Evolutionary conservation across 1,139 yeast genomes (phyloP), one percentile per base, ranked within the genome.

Genomic region (Geotrichum citri-aurantii): DNA sequence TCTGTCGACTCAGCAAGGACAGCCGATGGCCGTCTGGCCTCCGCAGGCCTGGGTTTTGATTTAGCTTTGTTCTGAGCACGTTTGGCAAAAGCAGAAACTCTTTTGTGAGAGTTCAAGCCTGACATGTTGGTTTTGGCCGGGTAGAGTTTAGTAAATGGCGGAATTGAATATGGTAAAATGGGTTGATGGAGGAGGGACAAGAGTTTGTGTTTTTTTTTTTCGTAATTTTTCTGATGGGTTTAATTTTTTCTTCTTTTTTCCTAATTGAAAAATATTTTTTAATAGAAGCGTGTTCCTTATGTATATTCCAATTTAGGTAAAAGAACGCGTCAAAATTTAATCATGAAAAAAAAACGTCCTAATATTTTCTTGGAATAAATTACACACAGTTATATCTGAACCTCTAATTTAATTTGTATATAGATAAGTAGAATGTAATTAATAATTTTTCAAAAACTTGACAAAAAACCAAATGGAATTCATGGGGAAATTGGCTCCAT

Each of bases 81-180:
- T 19, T 55, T 55, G 1, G 59, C 53, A 52, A 56, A 56, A 6
- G 59, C 59, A 29, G 59, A 56, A 5, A 56, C 47, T 24, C 59
- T 44, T 27, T 52, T 52, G 14, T 50, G 50, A 24, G 58, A 42
- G 42, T 37, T 37, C 42, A 37, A 37, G 1, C 55, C 50, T 6
- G 52, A 42, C 48, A 26, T 52, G 37, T 24, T 37, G 19, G 33
- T 27, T 26, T 26, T 46, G 44, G 46, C 17, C n/a, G 19, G 17
- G 19, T 37, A 11, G 10, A 10, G 12, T 31, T 31, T n/a, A 5
- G 42, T 37, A 14, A 12, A 37, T 37, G 42, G n/a, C 6, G 19
- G 14, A 14, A 14, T 11, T 31, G 31, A 11, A 31, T 31, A 12
- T 37, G 17, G 19, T 37, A n/a, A 37, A 37, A 37, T 37, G 19